phyloP scores from a whole-genome alignment of 139 green algal species.

The Tetradesmus obliquus region DNA sequence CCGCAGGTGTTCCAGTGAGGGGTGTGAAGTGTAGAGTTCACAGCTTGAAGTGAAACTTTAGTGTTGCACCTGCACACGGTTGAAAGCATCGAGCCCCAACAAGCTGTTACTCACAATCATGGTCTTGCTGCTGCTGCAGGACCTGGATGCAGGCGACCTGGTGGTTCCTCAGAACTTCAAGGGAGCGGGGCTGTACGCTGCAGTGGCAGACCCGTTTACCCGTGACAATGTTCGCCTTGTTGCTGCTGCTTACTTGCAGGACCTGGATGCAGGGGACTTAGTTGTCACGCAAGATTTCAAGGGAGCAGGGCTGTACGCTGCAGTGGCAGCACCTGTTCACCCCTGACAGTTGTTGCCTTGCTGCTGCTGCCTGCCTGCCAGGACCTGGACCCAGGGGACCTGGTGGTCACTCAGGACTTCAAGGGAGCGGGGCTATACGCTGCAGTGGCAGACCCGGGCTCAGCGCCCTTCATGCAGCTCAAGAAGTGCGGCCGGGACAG shows the following conservation, averaged over 20 bases:
- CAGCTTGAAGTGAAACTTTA: no score
- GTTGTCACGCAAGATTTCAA: constrained; percentile 40
- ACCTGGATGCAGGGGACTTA: constrained; percentile 25
- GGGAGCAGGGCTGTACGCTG: constrained; percentile 24
- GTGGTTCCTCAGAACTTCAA: constrained; percentile 40
- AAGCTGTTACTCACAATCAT: background rate
- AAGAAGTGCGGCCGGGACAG: constrained; percentile 24
- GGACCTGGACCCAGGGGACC: constrained; percentile 24
- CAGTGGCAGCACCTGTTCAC: background rate
- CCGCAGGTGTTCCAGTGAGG: no score
- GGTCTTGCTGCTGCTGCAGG: background rate
- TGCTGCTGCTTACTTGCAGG: background rate
- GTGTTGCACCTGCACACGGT: no score
- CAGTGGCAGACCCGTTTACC: background rate
- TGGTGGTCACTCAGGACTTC: constrained; percentile 39
- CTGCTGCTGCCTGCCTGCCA: background rate
- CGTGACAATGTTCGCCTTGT: no score
- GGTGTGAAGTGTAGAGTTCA: no score
- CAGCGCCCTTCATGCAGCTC: constrained; percentile 29
- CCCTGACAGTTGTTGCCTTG: no score
- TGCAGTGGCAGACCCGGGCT: background rate
- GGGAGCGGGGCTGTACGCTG: constrained; percentile 23
- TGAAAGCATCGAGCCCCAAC: background rate
- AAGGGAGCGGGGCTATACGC: constrained; percentile 31
- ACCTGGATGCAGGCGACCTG: constrained; percentile 25